Evolutionary conservation across 495 filamentous ascomycete genomes (phyloP), one percentile per base, ranked within the genome.

Genomic region (Jackrogersella multiformis): DNA sequence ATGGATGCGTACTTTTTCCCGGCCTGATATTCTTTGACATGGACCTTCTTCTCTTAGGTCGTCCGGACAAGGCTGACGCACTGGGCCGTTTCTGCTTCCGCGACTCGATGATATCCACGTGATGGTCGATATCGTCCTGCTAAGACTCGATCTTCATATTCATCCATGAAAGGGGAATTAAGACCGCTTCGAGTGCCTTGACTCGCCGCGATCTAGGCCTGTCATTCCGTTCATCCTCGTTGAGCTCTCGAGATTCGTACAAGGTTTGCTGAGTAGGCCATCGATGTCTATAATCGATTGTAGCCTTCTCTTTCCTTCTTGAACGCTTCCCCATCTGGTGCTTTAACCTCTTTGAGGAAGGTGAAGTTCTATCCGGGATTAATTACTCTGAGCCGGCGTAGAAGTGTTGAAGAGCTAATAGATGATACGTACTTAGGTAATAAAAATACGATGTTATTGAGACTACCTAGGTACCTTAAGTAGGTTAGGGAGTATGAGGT

Each of bases 201-300:
- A 66, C 61, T 1, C 67, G 61, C 39, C 62, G 61, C 8, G 67
- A 70, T 48, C 48, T 62, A 13, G 51, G 15, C 42, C 35, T 62
- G 13, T 28, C 32, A n/a, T 34, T 30, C 3, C 3, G 12, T n/a
- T 46, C 30, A 15, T 26, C 6, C 12, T 62, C 49, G 38, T 21
- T 26, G 8, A 58, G 42, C 2, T 48, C 42, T n/a, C 39, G 52
- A 9, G 66, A 55, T 57, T 73, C 72, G 28, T 68, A 52, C 36
- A 74, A 24, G 20, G 69, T 74, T 34, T 74, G 72, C 32, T 72
- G 66, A 8, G 72, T 73, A 6, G 72, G 72, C 72, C 72, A 74
- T 5, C 72, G 69, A 21, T 73, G 57, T 12, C 72, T 62, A 10
- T 74, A 74, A 21, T 74, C 72, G 12, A 73, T 36, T 24, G 46